Conservation (phyloP, 2,329 filamentous ascomycete genomes). For the Onygenales sp. region DNA sequence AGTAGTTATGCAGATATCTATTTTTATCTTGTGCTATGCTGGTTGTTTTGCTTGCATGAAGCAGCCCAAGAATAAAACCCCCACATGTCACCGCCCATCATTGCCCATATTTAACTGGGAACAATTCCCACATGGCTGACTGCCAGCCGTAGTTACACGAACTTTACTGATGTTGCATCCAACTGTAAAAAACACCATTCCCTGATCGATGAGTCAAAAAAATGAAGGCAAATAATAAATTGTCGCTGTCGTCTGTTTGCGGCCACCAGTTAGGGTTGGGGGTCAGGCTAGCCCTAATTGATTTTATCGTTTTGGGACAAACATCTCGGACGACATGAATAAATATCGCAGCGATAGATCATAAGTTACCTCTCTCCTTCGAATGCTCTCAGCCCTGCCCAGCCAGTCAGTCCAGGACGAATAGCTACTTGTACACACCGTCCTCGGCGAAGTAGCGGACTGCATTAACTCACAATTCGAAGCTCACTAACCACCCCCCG, state of each 20-base stretch:
- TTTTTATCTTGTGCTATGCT: background rate
- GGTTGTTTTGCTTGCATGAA: background rate
- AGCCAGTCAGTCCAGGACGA: too few species aligned
- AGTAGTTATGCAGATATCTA: background rate
- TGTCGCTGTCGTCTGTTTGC: too few species aligned
- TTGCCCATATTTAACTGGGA: too few species aligned
- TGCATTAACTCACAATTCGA: background rate
- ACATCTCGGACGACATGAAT: background rate
- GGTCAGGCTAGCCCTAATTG: background rate
- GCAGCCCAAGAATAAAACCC: too few species aligned
- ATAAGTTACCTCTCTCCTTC: background rate
- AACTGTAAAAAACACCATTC: background rate
- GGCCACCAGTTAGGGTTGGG: background rate
- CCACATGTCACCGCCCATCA: too few species aligned
- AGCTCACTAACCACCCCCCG: background rate
- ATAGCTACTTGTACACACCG: too few species aligned
- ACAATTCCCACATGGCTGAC: background rate
- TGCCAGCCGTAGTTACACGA: background rate
- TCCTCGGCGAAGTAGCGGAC: background rate
- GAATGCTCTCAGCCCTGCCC: too few species aligned
- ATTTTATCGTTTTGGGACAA: background rate
- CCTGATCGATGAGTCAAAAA: too few species aligned
- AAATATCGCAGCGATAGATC: background rate
- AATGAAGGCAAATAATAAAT: too few species aligned
- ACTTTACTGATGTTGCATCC: too few species aligned